These are phyloP conservation scores for Paspalum vaginatum DNA, from an alignment of 176 grass and related monocot genomes.

Conservation along the genomic window DNA sequence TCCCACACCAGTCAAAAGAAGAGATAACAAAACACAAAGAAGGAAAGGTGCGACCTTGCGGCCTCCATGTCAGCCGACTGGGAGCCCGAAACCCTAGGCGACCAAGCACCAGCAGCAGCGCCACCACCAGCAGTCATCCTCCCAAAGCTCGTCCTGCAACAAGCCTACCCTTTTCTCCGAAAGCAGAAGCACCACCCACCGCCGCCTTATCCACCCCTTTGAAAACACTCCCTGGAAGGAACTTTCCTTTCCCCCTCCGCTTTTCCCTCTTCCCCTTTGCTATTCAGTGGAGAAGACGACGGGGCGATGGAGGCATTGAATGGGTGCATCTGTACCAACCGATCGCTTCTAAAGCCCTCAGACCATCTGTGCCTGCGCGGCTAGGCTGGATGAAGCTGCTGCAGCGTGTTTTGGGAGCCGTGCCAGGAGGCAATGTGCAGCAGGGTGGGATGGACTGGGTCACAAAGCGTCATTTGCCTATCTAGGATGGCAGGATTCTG, in stretches of 20 bases:
- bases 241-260: constrained; percentile 15
- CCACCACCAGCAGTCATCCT: background rate
- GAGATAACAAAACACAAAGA: background rate
- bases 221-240: background rate
- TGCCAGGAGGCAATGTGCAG: background rate
- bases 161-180: background rate
- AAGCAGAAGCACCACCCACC: background rate
- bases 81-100: constrained; percentile 52
- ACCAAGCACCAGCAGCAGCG: background rate
- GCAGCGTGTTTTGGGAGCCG: background rate
- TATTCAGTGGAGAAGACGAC: constrained; percentile 7
- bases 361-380: background rate
- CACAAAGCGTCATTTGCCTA: background rate
- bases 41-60: constrained; percentile 28
- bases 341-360: constrained; percentile 37
- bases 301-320: background rate
- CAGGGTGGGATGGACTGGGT: background rate
- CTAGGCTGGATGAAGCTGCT: background rate
- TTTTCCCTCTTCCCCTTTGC: background rate
- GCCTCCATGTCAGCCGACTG: constrained; percentile 5
- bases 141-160: background rate
- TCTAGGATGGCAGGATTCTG: background rate
- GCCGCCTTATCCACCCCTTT: background rate
- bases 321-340: background rate
- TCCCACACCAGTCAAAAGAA: background rate